Percentiles rank a stretch among this genome's conserved stretches.
Evolutionary conservation across 192 early-diverging fungal species (phyloP).

Genomic region (Helicostylum pulchrum): DNA sequence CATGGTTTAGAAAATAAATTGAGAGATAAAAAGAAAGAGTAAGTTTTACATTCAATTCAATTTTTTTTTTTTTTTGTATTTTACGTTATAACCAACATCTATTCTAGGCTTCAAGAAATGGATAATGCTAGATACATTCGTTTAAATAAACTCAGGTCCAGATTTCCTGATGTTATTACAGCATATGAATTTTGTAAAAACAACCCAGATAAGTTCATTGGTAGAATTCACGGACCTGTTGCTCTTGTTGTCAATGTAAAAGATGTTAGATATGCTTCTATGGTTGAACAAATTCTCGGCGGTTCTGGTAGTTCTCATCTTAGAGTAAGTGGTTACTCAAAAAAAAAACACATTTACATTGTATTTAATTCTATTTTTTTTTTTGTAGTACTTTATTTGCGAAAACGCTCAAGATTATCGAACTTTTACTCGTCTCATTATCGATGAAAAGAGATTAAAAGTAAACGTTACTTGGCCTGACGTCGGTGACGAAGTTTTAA

Average conservation of each 20-base stretch:
- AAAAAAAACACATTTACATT: neutral
- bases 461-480: constrained; percentile 56
- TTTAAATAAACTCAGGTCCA: constrained; percentile 48
- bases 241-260: constrained; percentile 69
- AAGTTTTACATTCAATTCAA: neutral
- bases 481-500: constrained; percentile 31
- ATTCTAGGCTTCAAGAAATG: constrained; percentile 50
- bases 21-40: constrained; percentile 5
- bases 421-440: constrained; percentile 56
- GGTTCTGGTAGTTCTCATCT: constrained; percentile 41
- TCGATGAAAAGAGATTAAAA: constrained; percentile 59
- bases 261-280: constrained; percentile 55
- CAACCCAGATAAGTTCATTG: constrained; percentile 61
- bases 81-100: neutral
- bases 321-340: constrained; percentile 38
- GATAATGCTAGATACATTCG: constrained; percentile 55
- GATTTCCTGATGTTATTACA: constrained; percentile 51
- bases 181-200: constrained; percentile 69
- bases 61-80: neutral
- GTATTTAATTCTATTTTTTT: constrained; percentile 7
- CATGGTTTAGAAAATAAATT: constrained; percentile 21
- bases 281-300: constrained; percentile 60
- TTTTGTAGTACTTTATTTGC: constrained; percentile 71
- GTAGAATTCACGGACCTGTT: constrained; percentile 70
- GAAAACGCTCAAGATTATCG: constrained; percentile 79